phyloP scores from a whole-genome alignment of 2,329 filamentous ascomycete genomes.

The Cordyceps cicadae region DNA sequence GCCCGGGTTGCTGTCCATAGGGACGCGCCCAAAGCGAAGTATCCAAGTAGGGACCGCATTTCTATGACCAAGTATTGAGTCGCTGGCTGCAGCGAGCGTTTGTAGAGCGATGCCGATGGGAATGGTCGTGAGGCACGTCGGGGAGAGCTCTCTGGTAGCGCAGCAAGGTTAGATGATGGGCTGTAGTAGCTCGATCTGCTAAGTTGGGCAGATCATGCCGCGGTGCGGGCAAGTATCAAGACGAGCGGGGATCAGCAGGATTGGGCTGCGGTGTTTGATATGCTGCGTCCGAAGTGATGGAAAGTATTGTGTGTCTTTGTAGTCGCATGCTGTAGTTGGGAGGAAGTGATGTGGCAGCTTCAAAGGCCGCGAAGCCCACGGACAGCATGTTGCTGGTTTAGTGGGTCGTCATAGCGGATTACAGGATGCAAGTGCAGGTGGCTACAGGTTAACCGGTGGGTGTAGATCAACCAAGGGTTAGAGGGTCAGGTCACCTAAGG shows the following conservation, averaged over 20 bases:
- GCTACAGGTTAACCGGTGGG: no score
- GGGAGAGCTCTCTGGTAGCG: background rate
- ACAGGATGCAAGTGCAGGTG: background rate
- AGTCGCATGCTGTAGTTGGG: conserved; percentile 1
- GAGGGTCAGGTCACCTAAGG: no score
- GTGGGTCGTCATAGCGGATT: background rate
- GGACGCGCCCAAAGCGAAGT: conserved; percentile 46
- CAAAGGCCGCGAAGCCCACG: background rate
- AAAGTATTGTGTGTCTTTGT: background rate
- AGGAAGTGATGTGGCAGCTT: conserved; percentile 9
- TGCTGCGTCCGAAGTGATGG: background rate
- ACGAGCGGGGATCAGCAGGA: background rate
- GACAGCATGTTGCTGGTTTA: conserved; percentile 5
- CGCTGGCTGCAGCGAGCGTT: background rate
- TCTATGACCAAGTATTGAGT: conserved; percentile 16
- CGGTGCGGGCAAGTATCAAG: background rate
- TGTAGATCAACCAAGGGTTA: no score
- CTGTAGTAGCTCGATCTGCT: background rate
- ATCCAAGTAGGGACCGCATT: conserved; percentile 49
- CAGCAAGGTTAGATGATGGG: background rate
- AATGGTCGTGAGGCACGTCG: background rate
- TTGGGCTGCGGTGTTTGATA: background rate
- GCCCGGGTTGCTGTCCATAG: conserved; percentile 42
- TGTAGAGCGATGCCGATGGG: background rate
- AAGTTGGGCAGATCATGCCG: conserved; percentile 2